Base-by-base conservation (phyloP, 2,329 filamentous ascomycete species). In the Thelonectria blattea region DNA sequence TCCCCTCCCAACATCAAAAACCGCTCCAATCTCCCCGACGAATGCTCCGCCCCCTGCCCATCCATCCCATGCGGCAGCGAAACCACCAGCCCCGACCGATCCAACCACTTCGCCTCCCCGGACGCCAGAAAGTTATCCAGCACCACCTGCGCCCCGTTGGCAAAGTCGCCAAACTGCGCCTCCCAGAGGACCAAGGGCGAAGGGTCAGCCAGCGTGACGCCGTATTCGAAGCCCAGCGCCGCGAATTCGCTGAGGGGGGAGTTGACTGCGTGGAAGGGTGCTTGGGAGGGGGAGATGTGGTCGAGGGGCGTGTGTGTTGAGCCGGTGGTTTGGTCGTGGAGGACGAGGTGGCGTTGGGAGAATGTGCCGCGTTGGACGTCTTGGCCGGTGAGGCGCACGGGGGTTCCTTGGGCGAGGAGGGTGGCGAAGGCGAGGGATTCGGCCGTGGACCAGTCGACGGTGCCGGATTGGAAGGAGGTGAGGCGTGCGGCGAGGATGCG, bases 311-410 rank as follows among this genome's bases (percentile, higher is more conserved):
- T 97, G 80, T 95, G 96, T 3, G 93, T 96, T 68, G 85, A 84
- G 80, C 98, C 95, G 52, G 81, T 95, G 77, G 94, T 91, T 80
- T 98, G 95, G 81, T 98, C 93, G 78, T 98, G 94, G 74, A 98
- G 88, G 57, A 98, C 94, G 59, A 93, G 88, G 78, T 99, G 95
- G 72, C 95, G 90, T 81, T 99, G 95, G 24, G 95, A 98, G 83
- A 99, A 99, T 59, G 95, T 99, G 80, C 95, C 95, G 85, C 95
- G 92, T 84, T 99, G 94, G 61, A 98, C 95, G 81, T 99, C 95
- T 82, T 99, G 95, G 67, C 95, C 95, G 58, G 94, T 97, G 20
- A 99, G 91, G 78, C 94, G 92, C 69, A 99, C 92, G 75, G 98
- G 93, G 79, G 97, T 91, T 54, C 93, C 94, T 79, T 98, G 95